Conservation (phyloP, 306 rosid genomes). For the Styphnolobium japonicum region DNA sequence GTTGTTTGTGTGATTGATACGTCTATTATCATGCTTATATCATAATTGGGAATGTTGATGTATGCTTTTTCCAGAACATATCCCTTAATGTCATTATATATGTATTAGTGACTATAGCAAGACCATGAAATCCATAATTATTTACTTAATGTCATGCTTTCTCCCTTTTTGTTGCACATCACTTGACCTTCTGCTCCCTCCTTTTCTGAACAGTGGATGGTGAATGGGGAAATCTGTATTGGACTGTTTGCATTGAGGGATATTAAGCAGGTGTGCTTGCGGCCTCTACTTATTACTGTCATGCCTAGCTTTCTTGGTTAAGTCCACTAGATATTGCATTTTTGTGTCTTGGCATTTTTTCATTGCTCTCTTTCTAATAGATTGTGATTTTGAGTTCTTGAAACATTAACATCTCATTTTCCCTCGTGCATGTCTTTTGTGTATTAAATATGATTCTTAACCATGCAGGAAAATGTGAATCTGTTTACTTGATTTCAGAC, state of each 20-base stretch:
- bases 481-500: background rate
- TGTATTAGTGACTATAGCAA: background rate
- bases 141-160: no score
- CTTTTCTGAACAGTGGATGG: slow-evolving; percentile 81
- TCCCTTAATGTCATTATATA: background rate
- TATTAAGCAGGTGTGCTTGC: slow-evolving; percentile 78
- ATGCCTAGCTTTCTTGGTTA: slow-evolving; percentile 19
- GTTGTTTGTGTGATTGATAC: background rate
- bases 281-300: slow-evolving; percentile 11
- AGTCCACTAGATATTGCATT: slow-evolving; percentile 3
- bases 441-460: slow-evolving; percentile 11
- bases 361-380: background rate
- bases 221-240: slow-evolving; percentile 98
- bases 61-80: slow-evolving; percentile 9
- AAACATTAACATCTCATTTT: background rate
- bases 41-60: background rate
- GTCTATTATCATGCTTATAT: background rate
- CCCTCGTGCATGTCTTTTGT: background rate
- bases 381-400: background rate
- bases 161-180: slow-evolving; percentile 20
- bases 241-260: slow-evolving; percentile 90
- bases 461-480: background rate
- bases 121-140: slow-evolving; percentile 9
- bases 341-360: background rate
- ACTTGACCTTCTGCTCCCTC: slow-evolving; percentile 23